These are phyloP conservation scores for Euphrasia confusa DNA, from an alignment of 257 asterid species.

Conservation along the genomic window DNA sequence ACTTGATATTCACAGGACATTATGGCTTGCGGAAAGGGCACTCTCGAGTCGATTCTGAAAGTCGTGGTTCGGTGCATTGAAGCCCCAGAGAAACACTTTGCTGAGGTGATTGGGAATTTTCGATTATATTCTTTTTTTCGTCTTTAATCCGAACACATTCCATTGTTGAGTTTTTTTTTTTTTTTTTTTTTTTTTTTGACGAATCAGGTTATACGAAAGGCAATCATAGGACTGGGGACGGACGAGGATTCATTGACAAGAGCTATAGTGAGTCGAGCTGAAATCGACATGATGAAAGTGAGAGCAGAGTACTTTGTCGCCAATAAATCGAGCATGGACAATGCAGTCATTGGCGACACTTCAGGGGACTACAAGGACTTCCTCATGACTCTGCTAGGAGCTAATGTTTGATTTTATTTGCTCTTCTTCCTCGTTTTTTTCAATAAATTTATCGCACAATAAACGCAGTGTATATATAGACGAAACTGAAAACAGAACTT, in stretches of 20 bases:
- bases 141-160: too few species aligned
- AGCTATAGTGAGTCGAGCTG: conserved; percentile 68
- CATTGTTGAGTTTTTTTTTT: not conserved
- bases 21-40: conserved; percentile 44
- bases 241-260: conserved; percentile 72
- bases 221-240: conserved; percentile 69
- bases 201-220: conserved; percentile 50
- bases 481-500: too few species aligned
- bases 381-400: conserved; percentile 65
- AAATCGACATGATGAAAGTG: conserved; percentile 66
- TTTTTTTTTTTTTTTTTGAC: not conserved
- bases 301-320: conserved; percentile 47
- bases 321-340: conserved; percentile 41
- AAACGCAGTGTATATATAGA: too few species aligned
- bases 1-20: conserved; percentile 44
- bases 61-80: conserved; percentile 63
- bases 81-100: conserved; percentile 75
- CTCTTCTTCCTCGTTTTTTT: not conserved
- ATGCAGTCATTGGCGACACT: conserved; percentile 66
- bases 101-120: conserved; percentile 46
- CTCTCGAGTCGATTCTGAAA: conserved; percentile 44
- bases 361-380: conserved; percentile 80
- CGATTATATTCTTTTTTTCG: not conserved
- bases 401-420: conserved; percentile 31
- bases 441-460: too few species aligned